These are phyloP conservation scores for Pythium sukuiense DNA, from an alignment of 352 stramenopile genomes.

Conservation along the genomic window DNA sequence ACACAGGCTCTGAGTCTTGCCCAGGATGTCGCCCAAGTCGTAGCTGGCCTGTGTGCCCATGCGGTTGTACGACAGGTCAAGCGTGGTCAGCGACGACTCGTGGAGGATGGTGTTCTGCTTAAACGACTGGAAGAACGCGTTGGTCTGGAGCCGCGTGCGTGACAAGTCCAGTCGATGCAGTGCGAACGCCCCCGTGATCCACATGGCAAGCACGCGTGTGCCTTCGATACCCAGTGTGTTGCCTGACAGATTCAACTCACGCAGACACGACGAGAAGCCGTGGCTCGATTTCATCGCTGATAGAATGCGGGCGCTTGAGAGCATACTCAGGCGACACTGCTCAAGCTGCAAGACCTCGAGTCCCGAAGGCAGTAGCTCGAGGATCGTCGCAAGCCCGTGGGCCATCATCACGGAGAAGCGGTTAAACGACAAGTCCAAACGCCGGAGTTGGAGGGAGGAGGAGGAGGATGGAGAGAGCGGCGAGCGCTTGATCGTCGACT, in stretches of 20 bases:
- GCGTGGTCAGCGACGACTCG: slow-evolving; percentile 52
- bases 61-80: slow-evolving; percentile 74
- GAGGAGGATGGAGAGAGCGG: neutral
- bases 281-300: slow-evolving; percentile 47
- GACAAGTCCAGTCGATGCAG: slow-evolving; percentile 64
- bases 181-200: slow-evolving; percentile 56
- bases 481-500: slow-evolving; percentile 47
- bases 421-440: slow-evolving; percentile 72
- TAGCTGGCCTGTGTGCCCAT: slow-evolving; percentile 52
- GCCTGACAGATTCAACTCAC: slow-evolving; percentile 62
- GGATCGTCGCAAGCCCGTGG: slow-evolving; percentile 42
- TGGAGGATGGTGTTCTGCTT: slow-evolving; percentile 67
- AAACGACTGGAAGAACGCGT: slow-evolving; percentile 53
- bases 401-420: slow-evolving; percentile 52
- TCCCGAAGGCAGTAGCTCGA: slow-evolving; percentile 45
- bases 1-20: slow-evolving; percentile 58
- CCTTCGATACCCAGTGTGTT: slow-evolving; percentile 54
- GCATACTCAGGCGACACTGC: slow-evolving; percentile 39
- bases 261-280: slow-evolving; percentile 44
- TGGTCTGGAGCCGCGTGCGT: slow-evolving; percentile 53
- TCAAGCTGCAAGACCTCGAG: slow-evolving; percentile 65
- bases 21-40: slow-evolving; percentile 59
- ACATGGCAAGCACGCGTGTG: slow-evolving; percentile 43
- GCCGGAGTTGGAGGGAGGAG: slow-evolving; percentile 31
- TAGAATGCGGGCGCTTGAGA: slow-evolving; percentile 39